Conservation (phyloP, 352 stramenopile genomes). For the Globisporangium nodosum region DNA sequence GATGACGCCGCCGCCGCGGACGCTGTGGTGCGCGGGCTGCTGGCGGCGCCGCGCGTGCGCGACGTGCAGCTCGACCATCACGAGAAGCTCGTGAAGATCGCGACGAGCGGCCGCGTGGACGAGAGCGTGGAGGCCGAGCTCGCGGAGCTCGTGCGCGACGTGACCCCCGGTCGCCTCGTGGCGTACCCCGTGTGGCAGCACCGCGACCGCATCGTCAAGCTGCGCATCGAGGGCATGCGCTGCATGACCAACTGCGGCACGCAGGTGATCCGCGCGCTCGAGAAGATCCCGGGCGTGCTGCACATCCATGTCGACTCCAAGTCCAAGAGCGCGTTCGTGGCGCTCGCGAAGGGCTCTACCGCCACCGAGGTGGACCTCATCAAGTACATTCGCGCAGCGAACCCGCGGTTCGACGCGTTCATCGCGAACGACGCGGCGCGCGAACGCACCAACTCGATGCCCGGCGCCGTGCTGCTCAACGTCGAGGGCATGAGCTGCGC, state of each 20-base stretch:
- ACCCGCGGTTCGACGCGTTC: conserved; percentile 67
- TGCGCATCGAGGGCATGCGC: conserved; percentile 78
- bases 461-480: conserved; percentile 61
- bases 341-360: conserved; percentile 70
- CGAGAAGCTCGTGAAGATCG: conserved; percentile 66
- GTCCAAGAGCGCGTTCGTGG: conserved; percentile 71
- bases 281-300: conserved; percentile 76
- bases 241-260: conserved; percentile 85
- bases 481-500: conserved; percentile 77
- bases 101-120: conserved; percentile 33
- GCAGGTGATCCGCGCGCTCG: conserved; percentile 74
- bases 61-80: conserved; percentile 52
- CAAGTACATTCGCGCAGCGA: conserved; percentile 68
- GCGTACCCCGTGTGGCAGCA: conserved; percentile 83
- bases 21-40: conserved; percentile 33
- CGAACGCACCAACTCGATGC: conserved; percentile 38
- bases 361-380: conserved; percentile 85
- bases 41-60: conserved; percentile 24
- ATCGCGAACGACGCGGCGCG: conserved; percentile 51
- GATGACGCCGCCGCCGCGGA: conserved; percentile 18
- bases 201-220: conserved; percentile 67
- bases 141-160: conserved; percentile 45
- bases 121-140: conserved; percentile 45
- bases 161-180: conserved; percentile 35
- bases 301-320: conserved; percentile 83